Evolutionary conservation across 2,329 filamentous ascomycete species (phyloP).

Genomic region (Pyricularia sp.): DNA sequence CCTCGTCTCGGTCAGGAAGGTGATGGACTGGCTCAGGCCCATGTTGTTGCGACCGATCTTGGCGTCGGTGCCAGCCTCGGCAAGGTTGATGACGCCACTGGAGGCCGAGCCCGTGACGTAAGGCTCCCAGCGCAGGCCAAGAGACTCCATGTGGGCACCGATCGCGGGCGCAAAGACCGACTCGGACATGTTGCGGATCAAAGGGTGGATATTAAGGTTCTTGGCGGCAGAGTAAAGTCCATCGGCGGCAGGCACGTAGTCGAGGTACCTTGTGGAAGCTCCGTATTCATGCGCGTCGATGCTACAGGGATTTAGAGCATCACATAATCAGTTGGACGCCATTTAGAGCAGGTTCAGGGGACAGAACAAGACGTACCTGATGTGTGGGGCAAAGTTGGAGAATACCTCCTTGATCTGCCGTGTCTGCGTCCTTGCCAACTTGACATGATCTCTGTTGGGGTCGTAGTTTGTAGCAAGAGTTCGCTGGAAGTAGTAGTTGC

Average conservation of each 20-base stretch:
- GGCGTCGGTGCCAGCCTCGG: constrained; percentile 1
- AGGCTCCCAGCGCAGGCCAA: constrained; percentile 2
- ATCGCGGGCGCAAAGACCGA: constrained; percentile 1
- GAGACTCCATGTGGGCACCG: not conserved
- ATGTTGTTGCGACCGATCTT: constrained; percentile 2
- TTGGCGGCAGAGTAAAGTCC: constrained; percentile 1
- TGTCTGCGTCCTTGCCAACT: constrained; percentile 1
- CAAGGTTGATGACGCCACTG: not conserved
- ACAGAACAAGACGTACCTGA: not conserved
- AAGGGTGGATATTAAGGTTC: constrained; percentile 3
- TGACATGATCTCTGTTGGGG: constrained; percentile 3
- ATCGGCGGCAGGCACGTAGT: not conserved
- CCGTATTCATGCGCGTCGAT: constrained; percentile 2
- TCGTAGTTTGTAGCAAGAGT: constrained; percentile 1
- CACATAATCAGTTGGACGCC: not conserved
- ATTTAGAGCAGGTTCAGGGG: not conserved
- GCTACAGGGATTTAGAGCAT: not conserved
- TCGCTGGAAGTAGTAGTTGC: constrained; percentile 3
- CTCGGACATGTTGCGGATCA: constrained; percentile 3
- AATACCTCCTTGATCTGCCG: not conserved
- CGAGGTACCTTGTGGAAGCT: not conserved
- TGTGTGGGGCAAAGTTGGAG: not conserved
- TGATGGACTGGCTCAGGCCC: constrained; percentile 1
- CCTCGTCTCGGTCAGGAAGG: constrained; percentile 3
- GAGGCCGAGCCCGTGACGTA: not conserved